Conservation (phyloP, 805 yeast genomes). For the Kluyveromyces wickerhamii region DNA sequence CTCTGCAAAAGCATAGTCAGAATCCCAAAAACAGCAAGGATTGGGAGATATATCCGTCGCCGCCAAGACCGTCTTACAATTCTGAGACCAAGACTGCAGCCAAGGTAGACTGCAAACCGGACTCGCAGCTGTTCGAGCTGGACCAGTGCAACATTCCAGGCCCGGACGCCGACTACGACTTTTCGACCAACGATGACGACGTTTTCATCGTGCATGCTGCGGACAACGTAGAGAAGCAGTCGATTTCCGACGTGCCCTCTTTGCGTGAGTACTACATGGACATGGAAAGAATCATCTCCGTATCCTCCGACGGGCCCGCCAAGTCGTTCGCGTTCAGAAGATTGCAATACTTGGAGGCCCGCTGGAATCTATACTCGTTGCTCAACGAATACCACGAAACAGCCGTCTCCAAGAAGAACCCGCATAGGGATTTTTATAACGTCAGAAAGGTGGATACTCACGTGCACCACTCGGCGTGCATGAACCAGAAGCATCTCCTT, state of each 20-base stretch:
- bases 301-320: slow-evolving; percentile 91
- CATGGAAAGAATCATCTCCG: slow-evolving; percentile 58
- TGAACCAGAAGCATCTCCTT: slow-evolving; percentile 95
- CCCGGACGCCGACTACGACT: slow-evolving; percentile 45
- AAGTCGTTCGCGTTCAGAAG: slow-evolving; percentile 94
- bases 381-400: slow-evolving; percentile 91
- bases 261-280: slow-evolving; percentile 81
- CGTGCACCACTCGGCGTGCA: slow-evolving; percentile 98
- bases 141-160: slow-evolving; percentile 37
- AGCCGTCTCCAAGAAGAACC: slow-evolving; percentile 81
- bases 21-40: slow-evolving; percentile 74
- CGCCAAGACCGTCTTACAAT: slow-evolving; percentile 88
- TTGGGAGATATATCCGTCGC: slow-evolving; percentile 87
- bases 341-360: slow-evolving; percentile 88
- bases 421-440: slow-evolving; percentile 70
- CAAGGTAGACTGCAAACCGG: slow-evolving; percentile 33
- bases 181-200: slow-evolving; percentile 51
- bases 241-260: slow-evolving; percentile 61
- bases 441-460: slow-evolving; percentile 58
- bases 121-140: slow-evolving; percentile 36
- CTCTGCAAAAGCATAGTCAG: slow-evolving; percentile 63
- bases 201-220: slow-evolving; percentile 54
- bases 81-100: slow-evolving; percentile 46
- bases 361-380: slow-evolving; percentile 86
- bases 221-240: slow-evolving; percentile 24